Base-by-base conservation (phyloP, 1,139 yeast species). In the Pichia norvegensis region DNA sequence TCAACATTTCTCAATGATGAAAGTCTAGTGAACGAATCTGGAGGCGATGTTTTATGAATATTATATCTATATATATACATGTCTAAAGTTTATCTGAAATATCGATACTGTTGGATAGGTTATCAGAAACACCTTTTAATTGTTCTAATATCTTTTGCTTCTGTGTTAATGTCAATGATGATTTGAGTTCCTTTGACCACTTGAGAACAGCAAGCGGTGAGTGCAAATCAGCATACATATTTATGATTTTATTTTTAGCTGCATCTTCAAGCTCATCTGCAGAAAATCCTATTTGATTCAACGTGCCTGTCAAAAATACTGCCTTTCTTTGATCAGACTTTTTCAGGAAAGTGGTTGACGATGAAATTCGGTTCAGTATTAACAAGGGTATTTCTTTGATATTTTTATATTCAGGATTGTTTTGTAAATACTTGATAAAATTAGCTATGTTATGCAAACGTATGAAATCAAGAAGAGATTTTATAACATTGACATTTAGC, bases 1-100 rank as follows among this genome's bases (percentile, higher is more conserved):
- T 39, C 21, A 23, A 37, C 51, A 50, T 70, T 79, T 40, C 73
- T 81, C 42, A 80, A 75, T 9, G 78, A 87, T 36, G 92, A 81
- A 46, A 72, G 75, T 40, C 72, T 96, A 39, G 51, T 58, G 23
- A 33, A 53, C 16, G 42, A 50, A 3, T 50, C 46, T 29, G 14
- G 31, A 29, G 10, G 11, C 17, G 25, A n/a, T 20, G 14, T 35
- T 35, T 17, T 35, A 35, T 20, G 14, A 31, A 31, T n/a, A 13
- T 14, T 10, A 13, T 37, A 21, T 21, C 19, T 37, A 37, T 27
- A 17, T 29, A 22, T 20, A 36, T 4, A 41, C 10, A 14, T 4
- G 13, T 19, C 33, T 38, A 47, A 10, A 47, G 25, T 23, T 47
- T 47, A 16, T 43, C 42, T 3, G 44, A 22, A 36, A 47, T 47